Conservation (phyloP, 192 early-diverging fungal genomes). For the Obelidium mucronatum region DNA sequence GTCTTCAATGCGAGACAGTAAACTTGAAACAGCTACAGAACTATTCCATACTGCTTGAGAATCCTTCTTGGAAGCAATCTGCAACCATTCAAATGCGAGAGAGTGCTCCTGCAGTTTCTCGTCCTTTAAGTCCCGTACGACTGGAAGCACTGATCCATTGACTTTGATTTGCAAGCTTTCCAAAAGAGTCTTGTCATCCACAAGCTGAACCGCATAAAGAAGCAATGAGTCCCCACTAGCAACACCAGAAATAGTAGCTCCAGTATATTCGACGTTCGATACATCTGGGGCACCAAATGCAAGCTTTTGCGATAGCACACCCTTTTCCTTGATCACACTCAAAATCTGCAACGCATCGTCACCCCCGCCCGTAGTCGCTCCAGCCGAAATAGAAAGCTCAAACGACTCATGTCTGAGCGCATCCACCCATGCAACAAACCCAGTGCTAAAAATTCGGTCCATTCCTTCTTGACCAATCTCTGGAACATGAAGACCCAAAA, state of each 20-base stretch:
- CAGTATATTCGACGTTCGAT: not conserved
- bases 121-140: not conserved
- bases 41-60: not conserved
- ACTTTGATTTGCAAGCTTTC: slow-evolving; percentile 4
- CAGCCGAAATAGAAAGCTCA: slow-evolving; percentile 1
- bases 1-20: slow-evolving; percentile 17
- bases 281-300: slow-evolving; percentile 11
- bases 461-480: slow-evolving; percentile 23
- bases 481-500: slow-evolving; percentile 15
- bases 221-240: slow-evolving; percentile 12
- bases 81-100: slow-evolving; percentile 20
- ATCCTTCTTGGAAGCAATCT: not conserved
- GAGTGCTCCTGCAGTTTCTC: not conserved
- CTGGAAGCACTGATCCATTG: not conserved
- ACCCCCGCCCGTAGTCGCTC: not conserved
- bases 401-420: not conserved
- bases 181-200: not conserved
- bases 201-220: not conserved
- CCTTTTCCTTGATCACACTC: not conserved
- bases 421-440: slow-evolving; percentile 22
- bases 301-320: not conserved
- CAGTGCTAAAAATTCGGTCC: slow-evolving; percentile 16
- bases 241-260: slow-evolving; percentile 1
- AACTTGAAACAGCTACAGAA: slow-evolving; percentile 2
- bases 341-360: slow-evolving; percentile 12